phyloP scores from a whole-genome alignment of 805 yeast genomes.

The Saccharomycopsis guyanensis region DNA sequence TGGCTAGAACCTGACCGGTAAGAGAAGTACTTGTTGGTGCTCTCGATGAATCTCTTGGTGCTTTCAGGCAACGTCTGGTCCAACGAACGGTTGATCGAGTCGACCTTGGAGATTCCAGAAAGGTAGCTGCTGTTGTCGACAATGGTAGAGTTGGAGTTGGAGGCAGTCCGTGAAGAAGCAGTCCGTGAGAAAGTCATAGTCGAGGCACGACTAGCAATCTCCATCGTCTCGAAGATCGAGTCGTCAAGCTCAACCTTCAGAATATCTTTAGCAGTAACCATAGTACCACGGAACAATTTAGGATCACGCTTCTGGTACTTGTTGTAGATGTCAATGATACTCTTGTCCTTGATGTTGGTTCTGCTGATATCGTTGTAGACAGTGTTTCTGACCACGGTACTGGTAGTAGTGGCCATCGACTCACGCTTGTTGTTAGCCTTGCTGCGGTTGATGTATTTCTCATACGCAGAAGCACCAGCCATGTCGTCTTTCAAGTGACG shows the following conservation, averaged over 20 bases:
- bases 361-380: slow-evolving; percentile 13
- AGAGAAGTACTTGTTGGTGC: slow-evolving; percentile 13
- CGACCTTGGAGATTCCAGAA: neutral
- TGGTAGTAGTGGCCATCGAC: slow-evolving; percentile 7
- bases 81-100: neutral
- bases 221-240: slow-evolving; percentile 7
- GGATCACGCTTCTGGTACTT: slow-evolving; percentile 17
- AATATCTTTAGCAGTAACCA: slow-evolving; percentile 20
- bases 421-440: slow-evolving; percentile 10
- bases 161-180: neutral
- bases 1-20: neutral
- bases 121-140: neutral
- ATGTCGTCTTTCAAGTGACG: neutral
- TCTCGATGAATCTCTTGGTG: slow-evolving; percentile 9
- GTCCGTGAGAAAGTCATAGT: neutral
- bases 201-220: neutral
- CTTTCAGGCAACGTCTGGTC: slow-evolving; percentile 1
- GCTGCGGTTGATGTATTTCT: slow-evolving; percentile 7
- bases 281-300: slow-evolving; percentile 13
- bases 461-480: slow-evolving; percentile 5
- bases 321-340: slow-evolving; percentile 20
- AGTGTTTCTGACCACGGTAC: slow-evolving; percentile 13
- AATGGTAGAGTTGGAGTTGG: neutral
- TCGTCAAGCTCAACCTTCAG: slow-evolving; percentile 17
- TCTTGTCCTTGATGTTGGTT: slow-evolving; percentile 2